A percentile compares a stretch with the other conserved stretches of the same genome.
Conservation (phyloP, 345 rosid species). For the Camelina hispida region DNA sequence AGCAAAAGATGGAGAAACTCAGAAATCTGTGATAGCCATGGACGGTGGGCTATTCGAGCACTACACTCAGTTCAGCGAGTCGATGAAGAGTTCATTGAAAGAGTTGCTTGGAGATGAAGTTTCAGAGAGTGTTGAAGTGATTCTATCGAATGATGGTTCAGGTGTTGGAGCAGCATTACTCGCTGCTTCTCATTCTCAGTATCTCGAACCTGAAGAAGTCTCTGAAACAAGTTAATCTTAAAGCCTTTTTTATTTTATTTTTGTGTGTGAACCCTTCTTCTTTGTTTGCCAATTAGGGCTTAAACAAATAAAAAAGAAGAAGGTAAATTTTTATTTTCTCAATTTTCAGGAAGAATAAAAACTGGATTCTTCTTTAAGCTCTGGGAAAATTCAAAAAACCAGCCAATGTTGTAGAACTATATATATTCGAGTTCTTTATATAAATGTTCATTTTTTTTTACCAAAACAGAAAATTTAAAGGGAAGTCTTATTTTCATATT, state of each 20-base stretch:
- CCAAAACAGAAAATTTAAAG: background rate
- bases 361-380: slow-evolving; percentile 30
- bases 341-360: slow-evolving; percentile 34
- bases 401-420: slow-evolving; percentile 45
- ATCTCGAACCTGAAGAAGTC: slow-evolving; percentile 45
- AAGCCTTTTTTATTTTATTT: background rate
- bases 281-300: slow-evolving; percentile 41
- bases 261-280: slow-evolving; percentile 8
- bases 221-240: slow-evolving; percentile 35
- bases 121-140: slow-evolving; percentile 51
- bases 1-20: slow-evolving; percentile 56
- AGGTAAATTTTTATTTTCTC: slow-evolving; percentile 13
- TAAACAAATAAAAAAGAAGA: slow-evolving; percentile 31
- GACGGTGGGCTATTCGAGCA: slow-evolving; percentile 87
- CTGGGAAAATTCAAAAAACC: slow-evolving; percentile 21
- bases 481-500: too few species aligned
- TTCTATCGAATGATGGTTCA: slow-evolving; percentile 73
- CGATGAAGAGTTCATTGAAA: slow-evolving; percentile 62
- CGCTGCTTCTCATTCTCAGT: slow-evolving; percentile 76
- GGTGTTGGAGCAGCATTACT: slow-evolving; percentile 83
- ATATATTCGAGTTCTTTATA: slow-evolving; percentile 32
- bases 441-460: slow-evolving; percentile 5
- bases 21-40: slow-evolving; percentile 70
- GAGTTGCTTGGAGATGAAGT: slow-evolving; percentile 73
- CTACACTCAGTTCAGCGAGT: slow-evolving; percentile 60